Percentiles rank a stretch among this genome's conserved stretches.
Evolutionary conservation across 2,329 filamentous ascomycete species (phyloP).

Genomic region (Trichoderma koningii): DNA sequence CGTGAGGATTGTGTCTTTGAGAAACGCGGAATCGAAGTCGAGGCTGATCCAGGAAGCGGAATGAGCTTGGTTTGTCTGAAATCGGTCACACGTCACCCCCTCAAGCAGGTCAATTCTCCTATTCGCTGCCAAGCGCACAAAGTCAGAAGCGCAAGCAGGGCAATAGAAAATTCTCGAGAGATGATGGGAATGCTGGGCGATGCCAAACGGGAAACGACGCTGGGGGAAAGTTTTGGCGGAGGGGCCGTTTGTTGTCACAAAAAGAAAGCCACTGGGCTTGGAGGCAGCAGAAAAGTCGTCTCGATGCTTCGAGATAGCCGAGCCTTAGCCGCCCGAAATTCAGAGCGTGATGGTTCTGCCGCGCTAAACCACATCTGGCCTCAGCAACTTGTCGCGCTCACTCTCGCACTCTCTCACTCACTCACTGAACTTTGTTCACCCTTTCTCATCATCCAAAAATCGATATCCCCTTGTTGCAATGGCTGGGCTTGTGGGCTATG

Average conservation of each 20-base stretch:
- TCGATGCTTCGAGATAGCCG: background rate
- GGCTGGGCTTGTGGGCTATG: slow-evolving; percentile 53
- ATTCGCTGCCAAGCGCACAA: background rate
- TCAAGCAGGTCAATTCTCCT: background rate
- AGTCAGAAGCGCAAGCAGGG: background rate
- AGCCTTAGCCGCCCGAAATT: slow-evolving; percentile 10
- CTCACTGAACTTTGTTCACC: background rate
- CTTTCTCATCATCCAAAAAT: background rate
- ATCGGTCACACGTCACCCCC: background rate
- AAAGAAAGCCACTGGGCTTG: background rate
- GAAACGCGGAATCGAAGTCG: slow-evolving; percentile 19
- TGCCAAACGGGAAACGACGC: background rate
- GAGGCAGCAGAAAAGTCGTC: slow-evolving; percentile 5
- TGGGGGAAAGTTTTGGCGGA: slow-evolving; percentile 6
- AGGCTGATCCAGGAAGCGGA: slow-evolving; percentile 12
- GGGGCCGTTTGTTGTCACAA: slow-evolving; percentile 21
- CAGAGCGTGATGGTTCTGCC: background rate
- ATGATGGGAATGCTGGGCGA: background rate
- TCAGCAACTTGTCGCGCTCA: slow-evolving; percentile 19
- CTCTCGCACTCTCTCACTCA: background rate
- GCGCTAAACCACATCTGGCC: slow-evolving; percentile 20
- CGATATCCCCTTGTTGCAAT: slow-evolving; percentile 32
- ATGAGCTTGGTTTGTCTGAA: background rate
- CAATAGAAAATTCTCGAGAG: background rate
- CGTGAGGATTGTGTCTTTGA: background rate